These are phyloP conservation scores for Falciphora oryzae DNA, from an alignment of 2,329 filamentous ascomycete genomes.

Conservation along the genomic window DNA sequence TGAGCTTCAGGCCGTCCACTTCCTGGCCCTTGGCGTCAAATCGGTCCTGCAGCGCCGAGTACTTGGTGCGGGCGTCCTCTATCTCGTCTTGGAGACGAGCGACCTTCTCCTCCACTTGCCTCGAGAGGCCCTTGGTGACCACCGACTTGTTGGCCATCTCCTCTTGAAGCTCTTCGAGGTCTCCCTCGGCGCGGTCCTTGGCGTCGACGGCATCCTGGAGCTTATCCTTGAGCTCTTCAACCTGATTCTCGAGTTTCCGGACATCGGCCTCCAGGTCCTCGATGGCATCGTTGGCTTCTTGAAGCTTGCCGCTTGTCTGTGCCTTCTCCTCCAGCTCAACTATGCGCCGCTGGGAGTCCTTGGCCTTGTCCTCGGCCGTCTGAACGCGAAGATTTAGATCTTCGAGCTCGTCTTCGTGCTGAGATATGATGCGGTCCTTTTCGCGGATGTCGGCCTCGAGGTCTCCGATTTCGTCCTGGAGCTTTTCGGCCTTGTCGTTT, in stretches of 20 bases:
- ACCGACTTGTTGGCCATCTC: conserved; percentile 77
- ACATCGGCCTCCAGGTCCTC: conserved; percentile 51
- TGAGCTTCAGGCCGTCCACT: conserved; percentile 37
- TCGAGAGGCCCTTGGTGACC: conserved; percentile 65
- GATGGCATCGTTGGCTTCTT: conserved; percentile 53
- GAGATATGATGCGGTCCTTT: conserved; percentile 66
- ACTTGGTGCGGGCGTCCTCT: conserved; percentile 43
- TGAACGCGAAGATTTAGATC: conserved; percentile 42
- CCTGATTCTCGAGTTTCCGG: conserved; percentile 46
- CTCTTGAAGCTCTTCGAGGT: conserved; percentile 63
- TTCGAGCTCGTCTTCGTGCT: conserved; percentile 62
- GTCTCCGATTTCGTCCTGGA: conserved; percentile 70
- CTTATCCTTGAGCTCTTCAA: conserved; percentile 49
- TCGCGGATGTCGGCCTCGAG: conserved; percentile 70
- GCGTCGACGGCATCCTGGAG: conserved; percentile 47
- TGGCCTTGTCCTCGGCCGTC: conserved; percentile 52
- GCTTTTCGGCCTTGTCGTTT: conserved; percentile 55
- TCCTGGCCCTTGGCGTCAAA: conserved; percentile 40
- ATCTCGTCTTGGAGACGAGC: conserved; percentile 62
- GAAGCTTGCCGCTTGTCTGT: conserved; percentile 43
- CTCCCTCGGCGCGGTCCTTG: conserved; percentile 51
- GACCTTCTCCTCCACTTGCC: conserved; percentile 69
- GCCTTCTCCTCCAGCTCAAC: conserved; percentile 54
- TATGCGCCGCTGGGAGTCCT: conserved; percentile 44
- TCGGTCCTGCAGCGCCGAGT: conserved; percentile 46